A percentile compares a stretch with the other conserved stretches of the same genome.
phyloP scores from a whole-genome alignment of 164 flowering plant genomes.

The Saururus chinensis region DNA sequence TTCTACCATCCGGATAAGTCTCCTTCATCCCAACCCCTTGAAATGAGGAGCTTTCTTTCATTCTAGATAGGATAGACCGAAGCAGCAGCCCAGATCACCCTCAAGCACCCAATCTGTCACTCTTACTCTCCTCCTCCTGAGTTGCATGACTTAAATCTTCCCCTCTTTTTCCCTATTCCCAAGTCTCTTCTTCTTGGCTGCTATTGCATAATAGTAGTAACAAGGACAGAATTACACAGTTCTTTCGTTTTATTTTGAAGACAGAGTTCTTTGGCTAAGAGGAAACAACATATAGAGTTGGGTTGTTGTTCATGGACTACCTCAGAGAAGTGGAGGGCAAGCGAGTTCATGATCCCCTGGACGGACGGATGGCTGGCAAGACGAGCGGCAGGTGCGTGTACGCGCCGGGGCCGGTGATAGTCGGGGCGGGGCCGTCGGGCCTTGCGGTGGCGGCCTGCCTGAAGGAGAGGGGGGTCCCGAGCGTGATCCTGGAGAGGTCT shows the following conservation, averaged over 20 bases:
- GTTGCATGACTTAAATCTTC: no score
- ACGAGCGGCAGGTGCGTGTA: no score
- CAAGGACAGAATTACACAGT: no score
- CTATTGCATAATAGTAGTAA: no score
- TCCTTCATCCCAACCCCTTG: conserved; percentile 26
- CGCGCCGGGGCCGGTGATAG: conserved; percentile 50
- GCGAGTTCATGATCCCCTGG: conserved; percentile 25
- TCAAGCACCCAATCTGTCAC: no score
- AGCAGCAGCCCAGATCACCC: background rate
- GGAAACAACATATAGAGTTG: no score
- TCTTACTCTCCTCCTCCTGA: no score
- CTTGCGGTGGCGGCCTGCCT: conserved; percentile 72
- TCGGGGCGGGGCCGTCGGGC: conserved; percentile 88
- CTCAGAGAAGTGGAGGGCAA: conserved; percentile 47
- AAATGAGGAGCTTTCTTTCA: conserved; percentile 12
- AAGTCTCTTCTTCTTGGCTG: no score
- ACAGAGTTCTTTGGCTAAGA: no score
- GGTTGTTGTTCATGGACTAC: conserved; percentile 25
- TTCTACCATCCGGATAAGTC: conserved; percentile 30
- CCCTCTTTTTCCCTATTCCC: no score
- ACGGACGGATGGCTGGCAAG: conserved; percentile 3
- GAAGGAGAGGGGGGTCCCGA: conserved; percentile 32
- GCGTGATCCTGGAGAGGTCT: conserved; percentile 52
- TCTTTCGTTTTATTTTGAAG: no score
- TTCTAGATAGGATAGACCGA: conserved; percentile 7